phyloP scores from a whole-genome alignment of 495 filamentous ascomycete species.

The Hypoxylon rickii region DNA sequence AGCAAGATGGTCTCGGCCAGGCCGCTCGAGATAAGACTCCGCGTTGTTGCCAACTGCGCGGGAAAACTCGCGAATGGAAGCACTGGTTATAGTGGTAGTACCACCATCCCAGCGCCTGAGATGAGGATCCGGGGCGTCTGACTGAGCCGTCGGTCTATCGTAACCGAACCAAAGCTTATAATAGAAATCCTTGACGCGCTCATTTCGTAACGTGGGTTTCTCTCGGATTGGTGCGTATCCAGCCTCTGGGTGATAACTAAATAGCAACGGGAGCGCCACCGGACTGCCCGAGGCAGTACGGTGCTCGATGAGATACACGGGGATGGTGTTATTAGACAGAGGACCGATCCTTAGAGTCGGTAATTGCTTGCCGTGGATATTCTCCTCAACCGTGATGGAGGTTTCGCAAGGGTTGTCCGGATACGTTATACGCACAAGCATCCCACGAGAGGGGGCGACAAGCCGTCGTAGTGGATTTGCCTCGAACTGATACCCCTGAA shows the following conservation, averaged over 20 bases:
- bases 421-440: slow-evolving; percentile 73
- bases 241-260: slow-evolving; percentile 82
- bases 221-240: slow-evolving; percentile 86
- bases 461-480: slow-evolving; percentile 82
- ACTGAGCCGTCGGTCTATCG: slow-evolving; percentile 43
- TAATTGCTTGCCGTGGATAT: slow-evolving; percentile 48
- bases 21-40: slow-evolving; percentile 84
- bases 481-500: slow-evolving; percentile 84
- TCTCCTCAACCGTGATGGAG: slow-evolving; percentile 66
- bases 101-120: slow-evolving; percentile 79
- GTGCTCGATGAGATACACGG: slow-evolving; percentile 73
- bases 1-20: slow-evolving; percentile 80
- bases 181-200: slow-evolving; percentile 88
- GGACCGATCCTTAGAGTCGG: slow-evolving; percentile 75
- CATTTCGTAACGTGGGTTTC: slow-evolving; percentile 78
- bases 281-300: slow-evolving; percentile 69
- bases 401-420: slow-evolving; percentile 69
- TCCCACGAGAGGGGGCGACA: slow-evolving; percentile 71
- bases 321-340: slow-evolving; percentile 66
- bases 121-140: slow-evolving; percentile 68
- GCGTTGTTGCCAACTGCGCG: slow-evolving; percentile 89
- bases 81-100: slow-evolving; percentile 69
- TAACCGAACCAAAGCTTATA: slow-evolving; percentile 85
- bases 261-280: slow-evolving; percentile 69
- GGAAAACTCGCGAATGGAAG: slow-evolving; percentile 85